These are phyloP conservation scores for Clausena lansium DNA, from an alignment of 345 rosid genomes.

Conservation along the genomic window DNA sequence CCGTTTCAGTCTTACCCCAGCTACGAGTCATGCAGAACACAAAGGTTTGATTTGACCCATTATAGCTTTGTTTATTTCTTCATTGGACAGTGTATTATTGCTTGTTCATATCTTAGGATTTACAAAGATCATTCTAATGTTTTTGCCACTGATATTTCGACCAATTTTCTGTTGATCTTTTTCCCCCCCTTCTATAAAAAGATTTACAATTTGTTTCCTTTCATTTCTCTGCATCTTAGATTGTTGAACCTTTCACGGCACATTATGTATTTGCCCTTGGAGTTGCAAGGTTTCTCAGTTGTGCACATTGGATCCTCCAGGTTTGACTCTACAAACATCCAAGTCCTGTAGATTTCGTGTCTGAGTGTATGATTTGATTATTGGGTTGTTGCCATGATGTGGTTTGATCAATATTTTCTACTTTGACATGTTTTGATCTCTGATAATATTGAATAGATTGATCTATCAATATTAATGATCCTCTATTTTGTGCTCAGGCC, in stretches of 20 bases:
- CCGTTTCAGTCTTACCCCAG: slow-evolving; percentile 87
- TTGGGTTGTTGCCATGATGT: not conserved
- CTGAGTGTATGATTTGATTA: not conserved
- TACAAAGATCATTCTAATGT: not conserved
- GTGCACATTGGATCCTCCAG: slow-evolving; percentile 97
- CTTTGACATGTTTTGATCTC: not conserved
- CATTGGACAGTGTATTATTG: not conserved
- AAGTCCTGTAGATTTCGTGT: not conserved
- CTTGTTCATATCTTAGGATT: not conserved
- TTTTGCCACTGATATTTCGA: not conserved
- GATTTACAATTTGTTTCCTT: not conserved
- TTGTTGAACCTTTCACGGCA: slow-evolving; percentile 94
- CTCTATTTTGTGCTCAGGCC: not conserved
- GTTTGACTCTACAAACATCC: slow-evolving; percentile 29
- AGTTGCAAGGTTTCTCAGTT: slow-evolving; percentile 86
- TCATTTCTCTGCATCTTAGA: slow-evolving; percentile 37
- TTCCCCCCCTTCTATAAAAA: not conserved
- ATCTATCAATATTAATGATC: not conserved
- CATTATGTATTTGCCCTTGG: slow-evolving; percentile 92
- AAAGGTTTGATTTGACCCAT: slow-evolving; percentile 43
- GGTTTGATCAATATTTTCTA: not conserved
- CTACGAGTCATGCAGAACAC: slow-evolving; percentile 91
- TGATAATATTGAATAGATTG: not conserved
- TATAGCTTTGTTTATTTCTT: not conserved
- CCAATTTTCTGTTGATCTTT: not conserved